Percentiles rank a stretch among this genome's conserved stretches.
phyloP scores from a whole-genome alignment of 1,284 basidiomycete genomes.

The Agaricales sp. region DNA sequence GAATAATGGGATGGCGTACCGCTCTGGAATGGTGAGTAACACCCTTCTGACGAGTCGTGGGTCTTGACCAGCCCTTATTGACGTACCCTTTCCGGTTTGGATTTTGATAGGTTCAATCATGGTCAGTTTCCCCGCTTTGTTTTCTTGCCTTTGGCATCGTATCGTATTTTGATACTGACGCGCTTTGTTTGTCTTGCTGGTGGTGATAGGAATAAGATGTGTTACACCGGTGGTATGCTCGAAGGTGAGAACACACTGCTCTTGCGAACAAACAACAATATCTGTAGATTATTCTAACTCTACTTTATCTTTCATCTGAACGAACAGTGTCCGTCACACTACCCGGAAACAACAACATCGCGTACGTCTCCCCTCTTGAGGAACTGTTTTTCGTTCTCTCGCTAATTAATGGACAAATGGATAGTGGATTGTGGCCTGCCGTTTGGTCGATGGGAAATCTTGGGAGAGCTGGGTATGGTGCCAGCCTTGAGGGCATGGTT shows the following conservation, averaged over 20 bases:
- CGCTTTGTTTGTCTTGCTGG: too few relatives aligned
- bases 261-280: not conserved
- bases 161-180: too few relatives aligned
- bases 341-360: conserved; percentile 47
- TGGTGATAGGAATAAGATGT: conserved; percentile 2
- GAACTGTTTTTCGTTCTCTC: not conserved
- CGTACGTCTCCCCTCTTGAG: conserved; percentile 20
- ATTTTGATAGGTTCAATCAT: not conserved
- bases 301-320: conserved; percentile 8
- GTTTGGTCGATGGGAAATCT: conserved; percentile 75
- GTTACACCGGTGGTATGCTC: conserved; percentile 18
- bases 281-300: conserved; percentile 7
- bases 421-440: conserved; percentile 65
- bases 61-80: not conserved
- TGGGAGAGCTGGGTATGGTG: conserved; percentile 66
- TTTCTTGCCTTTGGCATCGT: not conserved
- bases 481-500: conserved; percentile 52
- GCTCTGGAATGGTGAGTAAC: conserved; percentile 18
- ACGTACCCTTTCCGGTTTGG: too few relatives aligned
- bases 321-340: conserved; percentile 47
- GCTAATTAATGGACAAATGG: too few relatives aligned
- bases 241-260: conserved; percentile 39
- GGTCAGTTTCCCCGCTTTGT: not conserved
- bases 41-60: not conserved
- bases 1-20: conserved; percentile 40